Evolutionary conservation across 352 stramenopile species (phyloP).

Genomic region (Globisporangium solare): DNA sequence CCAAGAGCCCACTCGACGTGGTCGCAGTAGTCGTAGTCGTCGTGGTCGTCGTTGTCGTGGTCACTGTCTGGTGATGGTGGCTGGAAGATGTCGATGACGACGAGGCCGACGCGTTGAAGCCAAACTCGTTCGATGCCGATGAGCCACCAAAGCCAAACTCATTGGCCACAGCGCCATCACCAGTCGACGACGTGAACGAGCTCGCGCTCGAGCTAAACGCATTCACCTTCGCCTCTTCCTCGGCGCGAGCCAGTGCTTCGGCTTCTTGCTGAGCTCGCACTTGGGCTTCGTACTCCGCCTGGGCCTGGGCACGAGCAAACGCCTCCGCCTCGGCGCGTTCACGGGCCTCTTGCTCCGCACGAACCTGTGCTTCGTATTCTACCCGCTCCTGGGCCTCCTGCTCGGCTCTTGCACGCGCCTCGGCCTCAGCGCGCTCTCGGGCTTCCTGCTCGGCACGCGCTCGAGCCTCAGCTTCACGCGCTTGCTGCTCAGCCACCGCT

Average conservation of each 20-base stretch:
- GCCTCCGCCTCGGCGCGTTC: slow-evolving; percentile 23
- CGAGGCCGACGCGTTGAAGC: slow-evolving; percentile 19
- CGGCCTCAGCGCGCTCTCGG: slow-evolving; percentile 15
- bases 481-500: slow-evolving; percentile 18
- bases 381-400: slow-evolving; percentile 17
- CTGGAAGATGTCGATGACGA: slow-evolving; percentile 14
- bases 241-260: no score
- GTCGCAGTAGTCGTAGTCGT: slow-evolving; percentile 8
- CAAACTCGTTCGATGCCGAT: slow-evolving; percentile 15
- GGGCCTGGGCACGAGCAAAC: neutral
- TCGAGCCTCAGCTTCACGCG: slow-evolving; percentile 22
- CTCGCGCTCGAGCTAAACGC: slow-evolving; percentile 23
- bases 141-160: slow-evolving; percentile 20
- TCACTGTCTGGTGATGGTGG: slow-evolving; percentile 16
- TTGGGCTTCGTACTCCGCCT: slow-evolving; percentile 3
- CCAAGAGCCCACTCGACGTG: slow-evolving; percentile 50
- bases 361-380: slow-evolving; percentile 15
- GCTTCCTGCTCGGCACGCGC: slow-evolving; percentile 25
- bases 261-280: slow-evolving; percentile 11
- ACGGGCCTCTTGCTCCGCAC: slow-evolving; percentile 22
- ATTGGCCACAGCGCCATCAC: slow-evolving; percentile 1
- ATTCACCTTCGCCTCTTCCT: slow-evolving; percentile 23
- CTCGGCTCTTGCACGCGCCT: slow-evolving; percentile 20
- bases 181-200: slow-evolving; percentile 18
- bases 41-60: slow-evolving; percentile 23